Conservation (phyloP, 352 stramenopile genomes). For the Phytopythium mirpurense region DNA sequence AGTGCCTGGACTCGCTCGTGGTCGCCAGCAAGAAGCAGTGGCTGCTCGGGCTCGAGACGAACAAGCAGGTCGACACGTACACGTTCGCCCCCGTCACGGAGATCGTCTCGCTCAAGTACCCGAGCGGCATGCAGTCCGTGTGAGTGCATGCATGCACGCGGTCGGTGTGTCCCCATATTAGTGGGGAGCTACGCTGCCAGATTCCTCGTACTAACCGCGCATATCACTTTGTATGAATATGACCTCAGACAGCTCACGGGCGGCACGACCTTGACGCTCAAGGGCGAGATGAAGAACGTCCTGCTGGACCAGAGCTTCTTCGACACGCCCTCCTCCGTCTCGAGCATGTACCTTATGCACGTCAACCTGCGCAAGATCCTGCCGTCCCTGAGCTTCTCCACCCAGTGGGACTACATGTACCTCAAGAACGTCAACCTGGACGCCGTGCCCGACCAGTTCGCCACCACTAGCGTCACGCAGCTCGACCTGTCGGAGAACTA, state of each 20-base stretch:
- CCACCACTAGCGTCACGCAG: conserved; percentile 23
- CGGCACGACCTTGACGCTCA: conserved; percentile 18
- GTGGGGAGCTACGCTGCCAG: too few species aligned
- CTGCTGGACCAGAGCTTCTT: conserved; percentile 51
- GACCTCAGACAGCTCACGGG: conserved; percentile 28
- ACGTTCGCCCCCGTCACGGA: conserved; percentile 44
- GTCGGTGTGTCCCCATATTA: neutral
- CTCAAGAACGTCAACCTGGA: conserved; percentile 48
- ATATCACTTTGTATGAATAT: too few species aligned
- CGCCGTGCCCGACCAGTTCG: conserved; percentile 26
- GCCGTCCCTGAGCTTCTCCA: conserved; percentile 20
- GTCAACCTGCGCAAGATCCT: conserved; percentile 35
- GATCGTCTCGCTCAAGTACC: conserved; percentile 36
- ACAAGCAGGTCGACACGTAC: conserved; percentile 15
- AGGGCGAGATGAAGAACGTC: conserved; percentile 41
- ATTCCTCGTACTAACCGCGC: too few species aligned
- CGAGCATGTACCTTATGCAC: conserved; percentile 31
- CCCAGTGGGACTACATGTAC: conserved; percentile 23
- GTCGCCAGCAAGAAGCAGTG: conserved; percentile 24
- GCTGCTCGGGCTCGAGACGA: conserved; percentile 26
- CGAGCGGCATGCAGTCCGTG: conserved; percentile 23
- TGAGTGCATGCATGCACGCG: conserved; percentile 14
- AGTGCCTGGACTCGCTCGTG: conserved; percentile 47
- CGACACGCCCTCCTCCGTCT: conserved; percentile 22
- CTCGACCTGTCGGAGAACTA: conserved; percentile 49